Evolutionary conservation across 345 rosid species (phyloP).

Genomic region (Diplotaxis tenuifolia): DNA sequence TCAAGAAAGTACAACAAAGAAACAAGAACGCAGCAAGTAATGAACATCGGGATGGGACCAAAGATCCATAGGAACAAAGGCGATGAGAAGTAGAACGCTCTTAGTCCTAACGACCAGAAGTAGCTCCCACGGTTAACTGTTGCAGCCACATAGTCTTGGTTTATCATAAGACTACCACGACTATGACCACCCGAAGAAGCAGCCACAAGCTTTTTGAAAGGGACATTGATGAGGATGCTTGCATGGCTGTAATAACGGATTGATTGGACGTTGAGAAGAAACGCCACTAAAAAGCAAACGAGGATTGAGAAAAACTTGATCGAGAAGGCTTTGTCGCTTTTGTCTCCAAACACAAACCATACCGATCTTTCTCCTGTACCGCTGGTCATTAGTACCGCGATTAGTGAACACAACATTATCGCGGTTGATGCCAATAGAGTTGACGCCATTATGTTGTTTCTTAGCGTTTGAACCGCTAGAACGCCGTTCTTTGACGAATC

Average conservation of each 20-base stretch:
- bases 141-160: constrained; percentile 61
- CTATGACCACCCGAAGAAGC: constrained; percentile 34
- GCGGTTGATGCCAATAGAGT: constrained; percentile 85
- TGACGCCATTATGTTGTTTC: constrained; percentile 96
- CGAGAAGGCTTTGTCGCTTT: constrained; percentile 51
- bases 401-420: constrained; percentile 72
- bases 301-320: constrained; percentile 68
- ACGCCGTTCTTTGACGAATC: constrained; percentile 72
- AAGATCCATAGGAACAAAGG: constrained; percentile 89
- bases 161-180: constrained; percentile 40
- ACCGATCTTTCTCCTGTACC: constrained; percentile 31
- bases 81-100: constrained; percentile 86
- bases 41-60: constrained; percentile 79
- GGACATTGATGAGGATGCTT: constrained; percentile 79
- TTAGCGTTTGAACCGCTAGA: constrained; percentile 82
- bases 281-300: constrained; percentile 66
- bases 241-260: constrained; percentile 90
- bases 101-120: constrained; percentile 86
- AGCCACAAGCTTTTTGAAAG: constrained; percentile 46
- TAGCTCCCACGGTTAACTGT: constrained; percentile 77
- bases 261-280: constrained; percentile 67
- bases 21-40: constrained; percentile 57
- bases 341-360: constrained; percentile 53
- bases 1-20: constrained; percentile 67
- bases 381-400: constrained; percentile 61